Base-by-base conservation (phyloP, 2,329 filamentous ascomycete species). In the Fonsecaea multimorphosa region DNA sequence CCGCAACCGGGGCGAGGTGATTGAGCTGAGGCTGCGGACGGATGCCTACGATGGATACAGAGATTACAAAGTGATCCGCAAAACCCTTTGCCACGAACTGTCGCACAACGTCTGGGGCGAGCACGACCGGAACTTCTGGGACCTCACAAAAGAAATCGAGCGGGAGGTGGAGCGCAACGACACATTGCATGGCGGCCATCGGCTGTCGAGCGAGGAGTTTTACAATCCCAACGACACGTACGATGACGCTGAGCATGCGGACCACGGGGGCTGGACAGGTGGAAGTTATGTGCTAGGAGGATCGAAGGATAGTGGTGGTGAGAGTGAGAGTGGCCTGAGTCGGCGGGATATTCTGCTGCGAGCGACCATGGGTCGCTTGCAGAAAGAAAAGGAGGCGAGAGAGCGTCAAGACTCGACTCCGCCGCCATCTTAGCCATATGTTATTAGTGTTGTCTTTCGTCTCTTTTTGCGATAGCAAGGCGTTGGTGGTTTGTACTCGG, bases 31-130 rank as follows among this genome's bases (percentile, higher is more conserved):
- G 0, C 80, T 99, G 38, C 84, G 95, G n/a, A 98, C 95, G 1
- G 95, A 99, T 79, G 91, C 91, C 2, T 92, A 95, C 76, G 93
- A 97, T 76, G 95, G 95, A 0, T 98, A 97, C 74, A 83, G 95
- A 40, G 92, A 97, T 76, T 99, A 98, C 80, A 89, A 90, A 72
- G 93, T 90, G 0, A 96, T 99, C 56, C 86, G 95, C 58, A 91
- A 91, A 72, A 98, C 95, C 53, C 82, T 99, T 12, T 98, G 94
- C 75, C 95, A 99, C 79, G 95, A 99, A 81, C 83, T 99, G 19
- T 90, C 93, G 70, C 95, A 99, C 78, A 97, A 97, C 73, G 91
- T 97, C 9, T 89, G 90, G 79, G 84, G 90, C 0, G 87, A 90
- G 0, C 95, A 99, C 77, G 93, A 98, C 77, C 83, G 87, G 19